These are phyloP conservation scores for Pneumocystis jirovecii DNA, from an alignment of 1,139 yeast genomes.

Conservation along the genomic window DNA sequence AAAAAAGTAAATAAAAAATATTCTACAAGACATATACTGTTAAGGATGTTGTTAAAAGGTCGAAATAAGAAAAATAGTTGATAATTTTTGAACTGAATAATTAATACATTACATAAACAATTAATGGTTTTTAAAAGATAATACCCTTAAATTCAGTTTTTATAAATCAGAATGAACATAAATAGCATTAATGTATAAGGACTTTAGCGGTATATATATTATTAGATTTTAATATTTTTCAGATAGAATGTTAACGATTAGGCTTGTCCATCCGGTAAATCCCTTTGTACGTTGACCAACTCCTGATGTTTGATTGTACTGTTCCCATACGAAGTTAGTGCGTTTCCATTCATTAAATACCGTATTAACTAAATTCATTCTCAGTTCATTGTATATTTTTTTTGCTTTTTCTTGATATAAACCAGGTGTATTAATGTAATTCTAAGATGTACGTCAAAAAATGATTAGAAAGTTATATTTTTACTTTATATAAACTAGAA, in stretches of 20 bases:
- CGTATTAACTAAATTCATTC: slow-evolving; percentile 53
- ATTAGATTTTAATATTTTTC: slow-evolving; percentile 6
- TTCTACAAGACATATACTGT: not conserved
- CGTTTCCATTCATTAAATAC: slow-evolving; percentile 51
- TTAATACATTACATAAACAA: not conserved
- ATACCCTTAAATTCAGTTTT: not conserved
- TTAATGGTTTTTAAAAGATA: not conserved
- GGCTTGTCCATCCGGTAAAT: slow-evolving; percentile 88
- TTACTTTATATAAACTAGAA: slow-evolving; percentile 41
- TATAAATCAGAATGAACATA: too few relatives aligned
- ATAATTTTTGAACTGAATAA: not conserved
- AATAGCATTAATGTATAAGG: too few relatives aligned
- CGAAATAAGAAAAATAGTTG: not conserved
- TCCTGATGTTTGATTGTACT: slow-evolving; percentile 68
- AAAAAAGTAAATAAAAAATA: not conserved
- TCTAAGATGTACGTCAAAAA: not conserved
- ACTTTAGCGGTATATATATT: not conserved
- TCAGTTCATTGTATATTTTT: slow-evolving; percentile 40
- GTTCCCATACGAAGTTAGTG: slow-evolving; percentile 76
- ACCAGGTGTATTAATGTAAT: slow-evolving; percentile 16
- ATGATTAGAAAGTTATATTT: slow-evolving; percentile 25
- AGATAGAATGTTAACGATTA: slow-evolving; percentile 61
- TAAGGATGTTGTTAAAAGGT: not conserved
- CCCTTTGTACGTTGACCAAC: slow-evolving; percentile 69
- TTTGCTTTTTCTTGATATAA: slow-evolving; percentile 28